Percentiles rank a stretch among this genome's conserved stretches.
phyloP scores from a whole-genome alignment of 352 stramenopile species.

The Phytopythium helicoides region DNA sequence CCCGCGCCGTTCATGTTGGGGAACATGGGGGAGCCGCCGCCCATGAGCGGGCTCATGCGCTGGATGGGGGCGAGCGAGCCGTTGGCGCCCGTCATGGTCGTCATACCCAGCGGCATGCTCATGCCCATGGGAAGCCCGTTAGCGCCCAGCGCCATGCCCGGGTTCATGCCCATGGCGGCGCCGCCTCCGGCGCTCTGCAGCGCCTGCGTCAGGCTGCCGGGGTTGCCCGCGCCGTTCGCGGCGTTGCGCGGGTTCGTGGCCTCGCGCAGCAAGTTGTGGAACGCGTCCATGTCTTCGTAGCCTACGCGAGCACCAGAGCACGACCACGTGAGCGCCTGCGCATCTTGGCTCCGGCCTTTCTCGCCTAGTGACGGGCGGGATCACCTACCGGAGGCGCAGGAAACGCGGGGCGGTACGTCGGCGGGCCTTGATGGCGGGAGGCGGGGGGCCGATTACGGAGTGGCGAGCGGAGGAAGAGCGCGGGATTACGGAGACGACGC shows the following conservation, averaged over 20 bases:
- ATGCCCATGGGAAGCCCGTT: conserved; percentile 65
- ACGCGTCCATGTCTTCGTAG: conserved; percentile 71
- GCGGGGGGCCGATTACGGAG: conserved; percentile 33
- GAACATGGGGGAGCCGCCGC: conserved; percentile 61
- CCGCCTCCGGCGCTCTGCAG: conserved; percentile 31
- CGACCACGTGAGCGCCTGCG: too few species aligned
- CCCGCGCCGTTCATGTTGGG: conserved; percentile 36
- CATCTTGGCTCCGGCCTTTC: too few species aligned
- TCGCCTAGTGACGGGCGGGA: too few species aligned
- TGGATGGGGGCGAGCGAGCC: conserved; percentile 56
- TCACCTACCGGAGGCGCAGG: background rate
- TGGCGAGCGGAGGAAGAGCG: background rate
- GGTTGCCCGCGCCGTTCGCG: conserved; percentile 7
- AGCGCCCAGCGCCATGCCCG: conserved; percentile 8
- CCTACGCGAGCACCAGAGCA: too few species aligned
- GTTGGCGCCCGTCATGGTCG: conserved; percentile 5
- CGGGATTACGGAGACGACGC: conserved; percentile 46
- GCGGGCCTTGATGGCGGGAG: conserved; percentile 5
- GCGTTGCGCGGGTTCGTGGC: conserved; percentile 52
- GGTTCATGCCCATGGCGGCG: conserved; percentile 40
- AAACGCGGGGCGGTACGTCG: background rate
- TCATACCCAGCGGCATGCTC: conserved; percentile 57
- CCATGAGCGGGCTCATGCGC: conserved; percentile 74
- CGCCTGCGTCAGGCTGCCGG: conserved; percentile 30
- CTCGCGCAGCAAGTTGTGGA: conserved; percentile 77